Evolutionary conservation across 2,329 filamentous ascomycete genomes (phyloP).

Genomic region (Stromatinia cepivora): DNA sequence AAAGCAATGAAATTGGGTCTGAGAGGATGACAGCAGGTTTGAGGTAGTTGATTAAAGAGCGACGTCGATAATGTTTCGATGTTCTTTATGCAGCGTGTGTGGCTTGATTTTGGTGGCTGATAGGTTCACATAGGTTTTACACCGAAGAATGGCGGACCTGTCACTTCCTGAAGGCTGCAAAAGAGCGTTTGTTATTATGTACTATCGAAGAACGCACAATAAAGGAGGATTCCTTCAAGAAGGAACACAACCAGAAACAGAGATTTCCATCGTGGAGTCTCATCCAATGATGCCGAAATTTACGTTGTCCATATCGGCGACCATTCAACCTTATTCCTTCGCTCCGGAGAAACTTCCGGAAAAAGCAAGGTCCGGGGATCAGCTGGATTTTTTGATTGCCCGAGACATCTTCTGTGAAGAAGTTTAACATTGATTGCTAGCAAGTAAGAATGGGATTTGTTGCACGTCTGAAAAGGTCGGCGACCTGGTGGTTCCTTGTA

Average conservation of each 20-base stretch:
- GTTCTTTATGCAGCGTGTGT: background rate
- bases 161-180: background rate
- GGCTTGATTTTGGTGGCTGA: constrained; percentile 6
- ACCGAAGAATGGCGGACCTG: background rate
- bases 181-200: background rate
- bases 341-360: background rate
- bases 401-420: constrained; percentile 14
- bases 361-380: background rate
- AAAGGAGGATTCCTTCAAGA: background rate
- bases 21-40: background rate
- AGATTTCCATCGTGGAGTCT: background rate
- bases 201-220: background rate
- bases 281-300: background rate
- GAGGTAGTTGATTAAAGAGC: background rate
- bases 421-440: background rate
- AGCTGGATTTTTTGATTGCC: background rate
- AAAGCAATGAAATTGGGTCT: background rate
- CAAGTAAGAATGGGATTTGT: constrained; percentile 12
- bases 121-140: background rate
- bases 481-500: constrained; percentile 12
- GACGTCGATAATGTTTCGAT: background rate
- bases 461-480: constrained; percentile 19
- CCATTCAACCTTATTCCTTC: constrained; percentile 3
- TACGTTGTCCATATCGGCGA: constrained; percentile 9
- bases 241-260: background rate